phyloP scores from a whole-genome alignment of 2,329 filamentous ascomycete genomes.

The Colletotrichum noveboracense region DNA sequence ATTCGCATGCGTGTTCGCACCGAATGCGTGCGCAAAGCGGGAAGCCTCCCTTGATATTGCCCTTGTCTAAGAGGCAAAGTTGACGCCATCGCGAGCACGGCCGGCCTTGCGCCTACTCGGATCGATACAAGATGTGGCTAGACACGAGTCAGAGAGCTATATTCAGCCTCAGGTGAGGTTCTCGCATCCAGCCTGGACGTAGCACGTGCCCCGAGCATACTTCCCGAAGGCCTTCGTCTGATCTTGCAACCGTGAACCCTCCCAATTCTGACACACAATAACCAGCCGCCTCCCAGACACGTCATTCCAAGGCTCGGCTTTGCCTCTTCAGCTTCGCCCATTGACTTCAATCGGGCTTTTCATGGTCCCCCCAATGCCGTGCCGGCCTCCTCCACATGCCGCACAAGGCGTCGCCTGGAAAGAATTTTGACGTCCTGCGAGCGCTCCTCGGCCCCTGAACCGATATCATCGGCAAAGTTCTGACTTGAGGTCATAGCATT shows the following conservation, averaged over 20 bases:
- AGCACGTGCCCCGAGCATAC: neutral
- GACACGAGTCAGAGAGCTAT: neutral
- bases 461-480: conserved; percentile 1
- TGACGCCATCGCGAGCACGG: neutral
- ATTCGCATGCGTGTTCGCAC: neutral
- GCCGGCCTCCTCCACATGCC: neutral
- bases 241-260: neutral
- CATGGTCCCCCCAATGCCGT: neutral
- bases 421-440: neutral
- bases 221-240: neutral
- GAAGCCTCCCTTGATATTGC: neutral
- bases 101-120: neutral
- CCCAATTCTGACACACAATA: neutral
- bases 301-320: conserved; percentile 6
- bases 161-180: neutral
- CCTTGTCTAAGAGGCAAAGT: neutral
- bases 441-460: neutral
- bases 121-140: neutral
- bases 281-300: neutral
- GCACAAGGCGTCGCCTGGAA: neutral
- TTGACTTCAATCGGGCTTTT: neutral
- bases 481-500: conserved; percentile 3
- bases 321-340: neutral
- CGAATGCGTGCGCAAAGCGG: neutral
- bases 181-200: neutral